Evolutionary conservation across 805 yeast genomes (phyloP).

Genomic region (Wickerhamomyces bisporus): DNA sequence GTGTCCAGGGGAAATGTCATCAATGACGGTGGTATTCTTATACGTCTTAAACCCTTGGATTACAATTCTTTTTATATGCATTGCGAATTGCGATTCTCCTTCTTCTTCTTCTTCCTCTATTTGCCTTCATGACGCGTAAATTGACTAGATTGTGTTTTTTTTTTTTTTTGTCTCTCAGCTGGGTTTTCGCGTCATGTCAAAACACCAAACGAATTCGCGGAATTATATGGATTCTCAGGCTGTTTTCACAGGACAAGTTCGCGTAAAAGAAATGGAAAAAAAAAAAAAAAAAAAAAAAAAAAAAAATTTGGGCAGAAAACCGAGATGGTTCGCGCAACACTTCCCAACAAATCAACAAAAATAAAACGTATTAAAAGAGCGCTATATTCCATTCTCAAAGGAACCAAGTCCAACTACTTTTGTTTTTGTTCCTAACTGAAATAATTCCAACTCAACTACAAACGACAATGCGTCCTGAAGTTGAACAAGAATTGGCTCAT

Average conservation of each 20-base stretch:
- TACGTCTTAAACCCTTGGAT: constrained; percentile 95
- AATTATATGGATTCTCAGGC: no score
- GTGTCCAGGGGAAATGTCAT: constrained; percentile 69
- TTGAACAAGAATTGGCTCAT: constrained; percentile 96
- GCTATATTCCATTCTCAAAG: no score
- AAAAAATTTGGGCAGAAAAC: no score
- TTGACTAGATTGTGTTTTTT: not conserved
- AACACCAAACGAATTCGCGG: no score
- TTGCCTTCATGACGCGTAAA: constrained; percentile 1
- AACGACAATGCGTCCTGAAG: constrained; percentile 64
- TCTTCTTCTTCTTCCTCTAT: no score
- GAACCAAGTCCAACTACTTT: not conserved
- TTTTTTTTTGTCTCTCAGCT: no score
- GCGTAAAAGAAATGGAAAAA: no score
- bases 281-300: no score
- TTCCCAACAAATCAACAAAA: constrained; percentile 12
- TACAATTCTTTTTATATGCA: constrained; percentile 48
- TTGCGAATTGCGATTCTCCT: no score
- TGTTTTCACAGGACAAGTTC: no score
- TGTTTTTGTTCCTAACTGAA: not conserved
- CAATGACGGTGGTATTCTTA: constrained; percentile 74
- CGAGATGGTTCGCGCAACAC: not conserved
- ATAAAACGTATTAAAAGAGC: not conserved
- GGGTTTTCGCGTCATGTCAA: constrained; percentile 6
- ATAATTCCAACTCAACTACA: not conserved